These are phyloP conservation scores for Ploettnerulaceae sp. DNA, from an alignment of 2,329 filamentous ascomycete genomes.

Conservation along the genomic window DNA sequence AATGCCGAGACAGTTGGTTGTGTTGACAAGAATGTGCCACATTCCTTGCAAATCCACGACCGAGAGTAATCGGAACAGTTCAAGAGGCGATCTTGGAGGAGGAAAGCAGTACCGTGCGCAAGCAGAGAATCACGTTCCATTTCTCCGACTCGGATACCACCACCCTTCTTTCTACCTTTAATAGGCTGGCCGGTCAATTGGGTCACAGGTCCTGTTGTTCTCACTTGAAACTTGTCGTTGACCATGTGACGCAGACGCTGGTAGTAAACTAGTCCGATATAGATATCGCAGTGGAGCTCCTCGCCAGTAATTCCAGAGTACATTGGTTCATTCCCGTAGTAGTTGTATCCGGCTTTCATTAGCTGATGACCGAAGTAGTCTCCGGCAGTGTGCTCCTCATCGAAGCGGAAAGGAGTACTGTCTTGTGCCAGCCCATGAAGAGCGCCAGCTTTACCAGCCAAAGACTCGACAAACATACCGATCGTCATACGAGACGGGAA, in stretches of 20 bases:
- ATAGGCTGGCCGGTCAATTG: conserved; percentile 91
- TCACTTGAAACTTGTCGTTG: conserved; percentile 98
- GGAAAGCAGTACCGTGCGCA: conserved; percentile 90
- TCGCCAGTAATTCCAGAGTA: conserved; percentile 96
- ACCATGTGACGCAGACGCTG: conserved; percentile 98
- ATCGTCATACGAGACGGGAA: conserved; percentile 99
- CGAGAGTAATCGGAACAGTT: conserved; percentile 94
- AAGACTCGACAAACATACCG: conserved; percentile 96
- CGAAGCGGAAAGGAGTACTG: conserved; percentile 90
- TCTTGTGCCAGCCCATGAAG: conserved; percentile 96
- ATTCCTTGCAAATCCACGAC: conserved; percentile 83
- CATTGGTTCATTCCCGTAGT: conserved; percentile 97
- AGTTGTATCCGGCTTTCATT: conserved; percentile 93
- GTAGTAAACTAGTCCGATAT: conserved; percentile 96
- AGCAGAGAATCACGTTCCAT: conserved; percentile 97
- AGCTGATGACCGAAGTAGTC: conserved; percentile 97
- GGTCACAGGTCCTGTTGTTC: conserved; percentile 90
- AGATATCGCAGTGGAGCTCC: conserved; percentile 92
- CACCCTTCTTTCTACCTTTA: conserved; percentile 92
- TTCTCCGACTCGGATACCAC: conserved; percentile 97
- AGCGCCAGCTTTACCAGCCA: conserved; percentile 91
- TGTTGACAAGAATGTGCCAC: conserved; percentile 85
- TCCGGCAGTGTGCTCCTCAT: conserved; percentile 83
- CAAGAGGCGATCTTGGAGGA: conserved; percentile 90
- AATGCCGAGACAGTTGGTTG: conserved; percentile 71